Percentiles rank a stretch among this genome's conserved stretches.
These are phyloP conservation scores for Dothistroma septosporum DNA, from an alignment of 2,329 filamentous ascomycete genomes.

Conservation along the genomic window DNA sequence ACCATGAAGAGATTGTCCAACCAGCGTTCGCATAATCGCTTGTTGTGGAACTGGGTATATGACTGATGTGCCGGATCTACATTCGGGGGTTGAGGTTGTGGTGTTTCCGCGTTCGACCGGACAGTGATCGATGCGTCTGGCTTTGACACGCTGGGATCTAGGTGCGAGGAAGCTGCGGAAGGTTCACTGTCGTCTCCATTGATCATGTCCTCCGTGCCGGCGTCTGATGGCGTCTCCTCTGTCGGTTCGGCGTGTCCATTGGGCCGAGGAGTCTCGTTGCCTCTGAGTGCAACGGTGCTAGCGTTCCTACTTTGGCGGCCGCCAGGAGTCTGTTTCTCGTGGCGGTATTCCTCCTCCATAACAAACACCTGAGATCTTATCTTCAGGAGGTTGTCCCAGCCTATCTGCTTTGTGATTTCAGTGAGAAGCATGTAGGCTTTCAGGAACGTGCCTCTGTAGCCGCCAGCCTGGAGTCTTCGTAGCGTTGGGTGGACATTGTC, in stretches of 20 bases:
- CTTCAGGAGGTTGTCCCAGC: slow-evolving; percentile 93
- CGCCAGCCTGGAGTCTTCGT: slow-evolving; percentile 77
- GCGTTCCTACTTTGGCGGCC: slow-evolving; percentile 60
- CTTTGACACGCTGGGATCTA: slow-evolving; percentile 36
- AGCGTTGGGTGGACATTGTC: slow-evolving; percentile 86
- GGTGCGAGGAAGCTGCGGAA: slow-evolving; percentile 27
- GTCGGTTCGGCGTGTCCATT: slow-evolving; percentile 42
- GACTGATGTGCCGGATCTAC: slow-evolving; percentile 62
- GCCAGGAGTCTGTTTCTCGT: slow-evolving; percentile 64
- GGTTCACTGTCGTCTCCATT: slow-evolving; percentile 29
- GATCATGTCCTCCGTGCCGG: slow-evolving; percentile 33
- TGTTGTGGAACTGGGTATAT: slow-evolving; percentile 91
- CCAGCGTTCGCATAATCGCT: slow-evolving; percentile 95
- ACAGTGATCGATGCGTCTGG: slow-evolving; percentile 34
- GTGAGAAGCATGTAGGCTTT: slow-evolving; percentile 92
- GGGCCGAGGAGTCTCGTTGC: slow-evolving; percentile 55
- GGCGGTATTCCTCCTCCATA: slow-evolving; percentile 98
- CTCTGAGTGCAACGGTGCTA: slow-evolving; percentile 73
- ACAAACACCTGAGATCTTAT: slow-evolving; percentile 97
- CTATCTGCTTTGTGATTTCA: slow-evolving; percentile 93
- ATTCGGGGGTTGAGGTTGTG: slow-evolving; percentile 32
- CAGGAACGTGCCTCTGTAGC: slow-evolving; percentile 92
- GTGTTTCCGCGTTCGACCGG: slow-evolving; percentile 30
- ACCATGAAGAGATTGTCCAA: slow-evolving; percentile 99
- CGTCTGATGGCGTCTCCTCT: slow-evolving; percentile 33